Percentiles rank a stretch among this genome's conserved stretches.
These are phyloP conservation scores for Coemansia sp. DNA, from an alignment of 371 early-diverging fungal species.

Conservation along the genomic window DNA sequence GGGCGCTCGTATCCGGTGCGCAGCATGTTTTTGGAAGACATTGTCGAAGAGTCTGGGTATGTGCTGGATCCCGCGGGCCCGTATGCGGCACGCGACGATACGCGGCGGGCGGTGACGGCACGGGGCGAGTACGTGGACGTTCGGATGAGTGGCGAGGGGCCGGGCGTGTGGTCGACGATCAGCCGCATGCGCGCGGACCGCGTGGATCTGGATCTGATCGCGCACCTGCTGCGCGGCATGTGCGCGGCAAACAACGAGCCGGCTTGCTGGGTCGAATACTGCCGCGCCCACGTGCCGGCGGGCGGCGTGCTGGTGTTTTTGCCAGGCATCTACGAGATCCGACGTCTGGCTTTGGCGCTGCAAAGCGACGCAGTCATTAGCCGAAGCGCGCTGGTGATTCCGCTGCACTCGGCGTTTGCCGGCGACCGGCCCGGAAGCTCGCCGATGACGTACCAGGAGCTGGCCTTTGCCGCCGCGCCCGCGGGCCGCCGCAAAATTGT, in stretches of 20 bases:
- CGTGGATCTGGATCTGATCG: slow-evolving; percentile 36
- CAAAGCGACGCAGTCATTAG: slow-evolving; percentile 1
- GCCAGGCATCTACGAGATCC: slow-evolving; percentile 86
- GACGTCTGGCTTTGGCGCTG: slow-evolving; percentile 12
- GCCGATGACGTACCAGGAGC: slow-evolving; percentile 63
- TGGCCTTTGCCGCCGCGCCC: slow-evolving; percentile 62
- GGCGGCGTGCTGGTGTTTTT: slow-evolving; percentile 79
- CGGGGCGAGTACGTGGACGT: neutral
- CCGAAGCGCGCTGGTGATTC: slow-evolving; percentile 36
- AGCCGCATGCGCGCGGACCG: slow-evolving; percentile 18
- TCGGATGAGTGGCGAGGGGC: neutral
- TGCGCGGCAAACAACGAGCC: neutral
- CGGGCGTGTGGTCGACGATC: neutral
- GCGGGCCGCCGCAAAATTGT: slow-evolving; percentile 81
- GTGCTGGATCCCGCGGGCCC: slow-evolving; percentile 21
- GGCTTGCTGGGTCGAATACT: neutral
- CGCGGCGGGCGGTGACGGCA: neutral
- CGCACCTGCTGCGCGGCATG: slow-evolving; percentile 17
- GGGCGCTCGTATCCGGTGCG: slow-evolving; percentile 82
- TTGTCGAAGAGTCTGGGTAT: slow-evolving; percentile 52
- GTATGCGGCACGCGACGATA: slow-evolving; percentile 6
- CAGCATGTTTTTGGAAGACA: slow-evolving; percentile 71
- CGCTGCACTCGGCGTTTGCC: slow-evolving; percentile 76
- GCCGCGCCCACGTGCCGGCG: neutral
- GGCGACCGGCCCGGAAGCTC: slow-evolving; percentile 68